These are phyloP conservation scores for Macaranga tanarius DNA, from an alignment of 441 rosid species.

Conservation along the genomic window DNA sequence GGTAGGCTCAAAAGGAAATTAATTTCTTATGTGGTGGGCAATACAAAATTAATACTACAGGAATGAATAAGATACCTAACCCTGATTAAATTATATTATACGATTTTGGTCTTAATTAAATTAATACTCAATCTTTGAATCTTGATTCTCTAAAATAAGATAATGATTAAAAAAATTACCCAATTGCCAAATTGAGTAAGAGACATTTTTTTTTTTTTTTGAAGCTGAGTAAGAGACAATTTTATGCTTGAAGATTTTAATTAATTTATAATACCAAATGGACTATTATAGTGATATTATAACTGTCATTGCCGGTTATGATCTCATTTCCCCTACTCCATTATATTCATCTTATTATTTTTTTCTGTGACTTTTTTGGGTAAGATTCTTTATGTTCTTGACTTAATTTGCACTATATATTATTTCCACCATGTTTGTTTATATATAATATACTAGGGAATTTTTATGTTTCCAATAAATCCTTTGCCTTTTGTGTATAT, in stretches of 20 bases:
- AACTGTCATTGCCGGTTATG: conserved; percentile 8
- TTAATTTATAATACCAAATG: background rate
- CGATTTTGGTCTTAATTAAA: background rate
- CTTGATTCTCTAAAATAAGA: background rate
- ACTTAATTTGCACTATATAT: background rate
- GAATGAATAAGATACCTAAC: conserved; percentile 1
- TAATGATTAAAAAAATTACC: background rate
- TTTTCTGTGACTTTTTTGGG: background rate
- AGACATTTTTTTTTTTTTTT: background rate
- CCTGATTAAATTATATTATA: background rate
- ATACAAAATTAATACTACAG: background rate
- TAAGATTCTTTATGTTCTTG: background rate
- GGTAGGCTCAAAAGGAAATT: background rate
- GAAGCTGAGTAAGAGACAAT: conserved; percentile 9
- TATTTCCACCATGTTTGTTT: background rate
- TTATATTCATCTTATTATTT: background rate
- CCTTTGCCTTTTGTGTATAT: too few species aligned
- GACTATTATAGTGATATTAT: background rate
- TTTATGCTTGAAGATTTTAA: background rate
- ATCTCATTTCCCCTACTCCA: background rate
- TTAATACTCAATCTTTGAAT: background rate
- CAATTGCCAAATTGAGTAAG: conserved; percentile 12
- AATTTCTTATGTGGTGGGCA: background rate
- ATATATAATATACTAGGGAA: background rate
- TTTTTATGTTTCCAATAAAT: too few species aligned